Evolutionary conservation across 805 yeast genomes (phyloP).

Genomic region (Debaryomyces castellii): DNA sequence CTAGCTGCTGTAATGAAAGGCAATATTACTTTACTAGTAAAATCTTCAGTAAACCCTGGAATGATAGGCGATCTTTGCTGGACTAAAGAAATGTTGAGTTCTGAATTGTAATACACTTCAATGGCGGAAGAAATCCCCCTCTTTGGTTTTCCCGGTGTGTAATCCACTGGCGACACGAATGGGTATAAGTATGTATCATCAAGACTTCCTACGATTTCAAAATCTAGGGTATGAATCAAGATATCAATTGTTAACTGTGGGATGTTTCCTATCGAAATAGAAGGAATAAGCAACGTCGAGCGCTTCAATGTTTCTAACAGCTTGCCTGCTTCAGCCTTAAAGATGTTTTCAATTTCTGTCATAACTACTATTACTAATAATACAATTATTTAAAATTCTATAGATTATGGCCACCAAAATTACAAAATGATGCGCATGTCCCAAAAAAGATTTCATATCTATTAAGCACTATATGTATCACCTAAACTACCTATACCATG

Average conservation of each 20-base stretch:
- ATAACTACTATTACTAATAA: neutral
- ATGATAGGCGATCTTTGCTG: constrained; percentile 85
- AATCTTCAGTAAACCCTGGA: constrained; percentile 55
- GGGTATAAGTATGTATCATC: constrained; percentile 71
- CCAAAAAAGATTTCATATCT: neutral
- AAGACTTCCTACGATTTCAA: constrained; percentile 52
- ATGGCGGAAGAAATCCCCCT: constrained; percentile 55
- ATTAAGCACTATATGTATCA: constrained; percentile 5
- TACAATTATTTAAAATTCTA: neutral
- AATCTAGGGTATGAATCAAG: constrained; percentile 60
- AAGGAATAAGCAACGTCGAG: constrained; percentile 64
- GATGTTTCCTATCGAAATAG: constrained; percentile 84
- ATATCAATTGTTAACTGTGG: constrained; percentile 83
- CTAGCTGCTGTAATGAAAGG: constrained; percentile 45
- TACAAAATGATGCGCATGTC: neutral
- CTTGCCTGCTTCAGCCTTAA: neutral
- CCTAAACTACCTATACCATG: constrained; percentile 9
- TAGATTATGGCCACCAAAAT: neutral
- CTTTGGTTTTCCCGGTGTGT: constrained; percentile 1
- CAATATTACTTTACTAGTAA: constrained; percentile 49
- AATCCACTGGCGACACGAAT: constrained; percentile 78
- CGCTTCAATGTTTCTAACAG: constrained; percentile 9
- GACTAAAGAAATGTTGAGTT: constrained; percentile 50
- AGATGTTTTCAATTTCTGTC: neutral
- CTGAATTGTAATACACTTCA: constrained; percentile 57